phyloP scores from a whole-genome alignment of 495 filamentous ascomycete species.

The Podospora sp. region DNA sequence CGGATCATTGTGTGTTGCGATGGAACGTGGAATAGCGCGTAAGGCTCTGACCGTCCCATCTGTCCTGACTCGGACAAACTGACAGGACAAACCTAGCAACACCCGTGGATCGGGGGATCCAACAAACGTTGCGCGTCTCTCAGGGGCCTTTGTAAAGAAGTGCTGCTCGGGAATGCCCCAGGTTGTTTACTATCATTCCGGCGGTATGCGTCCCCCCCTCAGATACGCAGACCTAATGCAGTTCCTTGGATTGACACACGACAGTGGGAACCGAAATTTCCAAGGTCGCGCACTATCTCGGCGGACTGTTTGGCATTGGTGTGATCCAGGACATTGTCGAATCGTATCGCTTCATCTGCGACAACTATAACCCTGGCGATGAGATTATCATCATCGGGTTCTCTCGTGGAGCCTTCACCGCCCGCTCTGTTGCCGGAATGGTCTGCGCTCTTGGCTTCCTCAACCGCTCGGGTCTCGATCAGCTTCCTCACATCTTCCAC shows the following conservation, averaged over 20 bases:
- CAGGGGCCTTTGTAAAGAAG: slow-evolving; percentile 12
- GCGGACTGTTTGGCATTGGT: slow-evolving; percentile 10
- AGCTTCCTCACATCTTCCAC: slow-evolving; percentile 57
- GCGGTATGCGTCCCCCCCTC: slow-evolving; percentile 2
- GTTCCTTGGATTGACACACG: not conserved
- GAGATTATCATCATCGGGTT: slow-evolving; percentile 69
- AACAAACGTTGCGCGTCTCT: slow-evolving; percentile 21
- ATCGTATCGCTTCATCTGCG: slow-evolving; percentile 60
- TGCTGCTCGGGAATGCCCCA: slow-evolving; percentile 19
- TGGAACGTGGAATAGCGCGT: slow-evolving; percentile 25
- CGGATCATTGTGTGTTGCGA: slow-evolving; percentile 28
- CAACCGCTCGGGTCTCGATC: slow-evolving; percentile 53
- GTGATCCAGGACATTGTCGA: slow-evolving; percentile 51
- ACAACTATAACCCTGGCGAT: slow-evolving; percentile 61
- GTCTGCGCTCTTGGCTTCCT: slow-evolving; percentile 56
- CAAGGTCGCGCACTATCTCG: slow-evolving; percentile 15
- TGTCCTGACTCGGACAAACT: not conserved
- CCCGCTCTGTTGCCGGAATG: slow-evolving; percentile 59
- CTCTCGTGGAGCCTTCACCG: slow-evolving; percentile 68
- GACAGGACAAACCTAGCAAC: not conserved
- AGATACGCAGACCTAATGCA: too few species aligned
- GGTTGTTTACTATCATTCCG: slow-evolving; percentile 27
- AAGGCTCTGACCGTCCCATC: not conserved
- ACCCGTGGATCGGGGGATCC: not conserved
- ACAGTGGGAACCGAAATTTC: slow-evolving; percentile 19